These are phyloP conservation scores for Neurospora sp. DNA, from an alignment of 495 filamentous ascomycete species.

Conservation along the genomic window DNA sequence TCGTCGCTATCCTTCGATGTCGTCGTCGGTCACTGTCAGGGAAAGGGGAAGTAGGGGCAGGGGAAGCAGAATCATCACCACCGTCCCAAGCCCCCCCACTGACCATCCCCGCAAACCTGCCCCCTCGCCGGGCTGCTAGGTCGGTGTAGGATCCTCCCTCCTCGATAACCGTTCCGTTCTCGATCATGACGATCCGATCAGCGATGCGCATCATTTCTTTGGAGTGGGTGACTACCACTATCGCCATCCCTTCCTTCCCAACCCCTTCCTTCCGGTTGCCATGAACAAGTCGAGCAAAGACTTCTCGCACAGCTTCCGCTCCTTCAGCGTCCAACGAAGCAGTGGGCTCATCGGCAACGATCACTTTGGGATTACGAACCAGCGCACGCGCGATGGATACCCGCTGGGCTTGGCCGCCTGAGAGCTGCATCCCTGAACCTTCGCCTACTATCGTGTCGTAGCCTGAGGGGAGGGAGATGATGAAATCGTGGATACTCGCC, in stretches of 20 bases:
- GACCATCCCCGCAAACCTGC: constrained; percentile 26
- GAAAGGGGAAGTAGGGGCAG: not conserved
- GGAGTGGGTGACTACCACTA: constrained; percentile 69
- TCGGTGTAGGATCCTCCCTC: constrained; percentile 46
- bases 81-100: constrained; percentile 6
- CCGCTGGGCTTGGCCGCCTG: constrained; percentile 78
- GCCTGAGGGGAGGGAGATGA: constrained; percentile 57
- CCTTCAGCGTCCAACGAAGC: constrained; percentile 63
- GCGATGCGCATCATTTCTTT: constrained; percentile 76
- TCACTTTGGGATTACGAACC: constrained; percentile 52
- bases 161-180: constrained; percentile 57
- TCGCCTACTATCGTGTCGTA: constrained; percentile 73
- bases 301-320: constrained; percentile 55
- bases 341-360: constrained; percentile 86
- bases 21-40: no score
- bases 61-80: not conserved
- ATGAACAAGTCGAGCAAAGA: constrained; percentile 44
- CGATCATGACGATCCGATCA: constrained; percentile 59
- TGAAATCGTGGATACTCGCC: constrained; percentile 74
- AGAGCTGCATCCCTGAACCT: constrained; percentile 56
- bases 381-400: constrained; percentile 76
- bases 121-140: constrained; percentile 26
- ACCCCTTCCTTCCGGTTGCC: not conserved
- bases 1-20: not conserved
- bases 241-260: constrained; percentile 27